Evolutionary conservation across 1,139 yeast species (phyloP), one percentile per base, ranked within the genome.

Genomic region (Magnusiomyces tetraspermus): DNA sequence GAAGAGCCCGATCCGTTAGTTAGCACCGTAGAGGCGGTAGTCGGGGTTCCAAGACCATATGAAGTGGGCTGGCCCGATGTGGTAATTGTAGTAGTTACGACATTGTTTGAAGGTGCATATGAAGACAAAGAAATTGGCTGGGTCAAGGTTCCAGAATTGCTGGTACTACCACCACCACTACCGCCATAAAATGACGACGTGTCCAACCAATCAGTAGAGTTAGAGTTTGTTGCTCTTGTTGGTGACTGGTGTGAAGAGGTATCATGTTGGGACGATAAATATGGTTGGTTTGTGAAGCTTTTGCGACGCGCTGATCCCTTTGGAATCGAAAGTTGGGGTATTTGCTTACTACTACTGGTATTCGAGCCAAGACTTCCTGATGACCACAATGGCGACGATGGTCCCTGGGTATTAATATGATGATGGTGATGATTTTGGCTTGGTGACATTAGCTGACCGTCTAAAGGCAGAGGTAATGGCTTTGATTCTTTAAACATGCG

Each of bases 401-500:
- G 17, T n/a, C n/a, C 17, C n/a, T 3, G 40, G 23, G 33, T 17
- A 28, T 46, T 41, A 2, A 50, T 48, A 23, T 21, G 38, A 28
- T 30, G 45, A 13, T 23, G 22, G 33, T 47, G 22, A 24, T 33
- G 42, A 31, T 45, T 17, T 49, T 49, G 15, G 11, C 17, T 23
- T 22, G 24, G 45, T 22, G 45, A 41, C 11, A 8, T 15, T 8
- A 22, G 45, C 42, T 45, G 31, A 22, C 33, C 44, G n/a, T 49
- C 41, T 22, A 47, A 46, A 21, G 53, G 47, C 8, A 46, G 43
- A 1, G 53, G 38, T 23, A 24, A 23, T 11, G 57, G 30, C 15
- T 44, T 71, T 47, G 67, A 59, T 50, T 72, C 76, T 57, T 73
- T 73, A 54, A 61, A 69, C 50, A 66, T 57, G 40, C 71, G 63